Evolutionary conservation across 768 basidiomycete genomes (phyloP), one percentile per base, ranked within the genome.

Genomic region (Lactifluus echinatus): DNA sequence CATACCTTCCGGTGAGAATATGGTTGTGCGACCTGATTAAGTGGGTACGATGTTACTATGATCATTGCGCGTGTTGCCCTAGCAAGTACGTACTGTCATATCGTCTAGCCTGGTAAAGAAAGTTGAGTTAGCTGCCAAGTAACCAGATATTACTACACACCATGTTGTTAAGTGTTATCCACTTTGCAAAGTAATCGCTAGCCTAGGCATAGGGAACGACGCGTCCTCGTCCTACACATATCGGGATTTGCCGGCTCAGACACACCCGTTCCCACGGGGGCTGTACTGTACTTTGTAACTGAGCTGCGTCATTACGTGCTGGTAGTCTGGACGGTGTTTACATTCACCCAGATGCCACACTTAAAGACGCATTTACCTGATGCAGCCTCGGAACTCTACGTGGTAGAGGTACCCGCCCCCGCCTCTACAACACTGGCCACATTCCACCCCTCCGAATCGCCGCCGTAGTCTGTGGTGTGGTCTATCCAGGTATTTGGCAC

Each of bases 1-100:
- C 76, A 58, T 69, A 87, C 95, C 95, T 74, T 99, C 95, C 33
- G 95, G 95, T 52, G 94, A 97, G 83, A 98, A 98, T 75, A 96
- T 98, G 60, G 95, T 98, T 64, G 94, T 99, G 65, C 93, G 86
- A 74, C 85, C 86, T 90, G 62, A 64, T 63, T 56, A 34, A 57
- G 57, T 56, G 55, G 60, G 47, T n/a, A n/a, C n/a, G n/a, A n/a
- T 49, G 50, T 52, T 59, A 51, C 53, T 33, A 45, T 40, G 8
- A 63, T 31, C 33, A 28, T 19, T 23, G 54, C 50, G 39, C 17
- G 53, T 21, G 49, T 59, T 26, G 26, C 26, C 36, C 37, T 23
- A 59, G 26, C 44, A 34, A n/a, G 56, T 37, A 76, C 89, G 74
- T 71, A 94, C 93, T 94, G 71, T 95, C 93, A 71, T 95, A 95